These are phyloP conservation scores for Multifurca ochricompacta DNA, from an alignment of 768 basidiomycete genomes.

Conservation along the genomic window DNA sequence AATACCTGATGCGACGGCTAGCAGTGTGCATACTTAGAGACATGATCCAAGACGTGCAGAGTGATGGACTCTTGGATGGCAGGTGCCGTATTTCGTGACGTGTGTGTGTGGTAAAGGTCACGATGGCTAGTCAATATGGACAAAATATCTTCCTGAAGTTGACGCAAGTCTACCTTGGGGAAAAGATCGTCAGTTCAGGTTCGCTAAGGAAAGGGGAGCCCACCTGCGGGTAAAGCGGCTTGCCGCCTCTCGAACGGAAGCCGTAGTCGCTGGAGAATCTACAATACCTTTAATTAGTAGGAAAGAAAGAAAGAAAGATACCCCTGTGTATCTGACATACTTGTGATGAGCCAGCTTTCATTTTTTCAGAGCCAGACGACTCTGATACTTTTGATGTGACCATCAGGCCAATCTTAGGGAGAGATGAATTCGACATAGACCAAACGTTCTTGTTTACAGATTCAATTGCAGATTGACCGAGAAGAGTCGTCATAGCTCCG, in stretches of 20 bases:
- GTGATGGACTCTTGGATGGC: conserved; percentile 59
- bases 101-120: conserved; percentile 69
- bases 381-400: conserved; percentile 43
- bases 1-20: background rate
- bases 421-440: conserved; percentile 40
- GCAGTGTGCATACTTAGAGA: conserved; percentile 56
- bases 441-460: conserved; percentile 52
- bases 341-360: conserved; percentile 7
- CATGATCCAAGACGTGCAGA: conserved; percentile 82
- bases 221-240: conserved; percentile 48
- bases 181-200: background rate
- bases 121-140: conserved; percentile 56
- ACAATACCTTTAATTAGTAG: background rate
- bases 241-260: conserved; percentile 48
- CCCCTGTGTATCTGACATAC: background rate
- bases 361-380: conserved; percentile 18
- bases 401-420: conserved; percentile 52
- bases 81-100: conserved; percentile 57
- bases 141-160: conserved; percentile 62
- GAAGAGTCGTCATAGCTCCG: conserved; percentile 45
- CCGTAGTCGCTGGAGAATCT: conserved; percentile 55
- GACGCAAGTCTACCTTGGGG: conserved; percentile 35
- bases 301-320: background rate
- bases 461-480: conserved; percentile 42
- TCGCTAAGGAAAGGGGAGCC: conserved; percentile 7